Percentiles rank a stretch among this genome's conserved stretches.
These are phyloP conservation scores for Vaccinium corymbosum DNA, from an alignment of 148 eudicot genomes.

Conservation along the genomic window DNA sequence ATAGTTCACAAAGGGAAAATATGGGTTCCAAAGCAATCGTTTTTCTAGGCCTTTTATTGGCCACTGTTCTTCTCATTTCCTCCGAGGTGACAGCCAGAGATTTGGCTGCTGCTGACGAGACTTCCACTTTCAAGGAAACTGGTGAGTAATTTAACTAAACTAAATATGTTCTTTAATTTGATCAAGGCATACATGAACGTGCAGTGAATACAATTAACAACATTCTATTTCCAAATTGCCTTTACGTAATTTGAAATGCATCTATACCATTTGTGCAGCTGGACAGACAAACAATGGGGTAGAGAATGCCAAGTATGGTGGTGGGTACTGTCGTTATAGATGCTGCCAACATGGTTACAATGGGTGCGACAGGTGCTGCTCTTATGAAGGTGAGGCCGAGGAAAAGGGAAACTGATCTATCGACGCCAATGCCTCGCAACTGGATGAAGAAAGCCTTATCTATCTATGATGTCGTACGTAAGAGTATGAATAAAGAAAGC, in stretches of 20 bases:
- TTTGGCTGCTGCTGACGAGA: not conserved
- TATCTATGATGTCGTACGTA: not conserved
- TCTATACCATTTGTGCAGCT: not conserved
- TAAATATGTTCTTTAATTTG: not conserved
- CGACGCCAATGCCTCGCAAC: not conserved
- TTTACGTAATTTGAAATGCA: not conserved
- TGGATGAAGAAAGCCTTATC: not conserved
- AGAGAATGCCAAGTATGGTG: conserved; percentile 5
- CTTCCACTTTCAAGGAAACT: not conserved
- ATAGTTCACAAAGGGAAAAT: not conserved
- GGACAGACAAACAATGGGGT: not conserved
- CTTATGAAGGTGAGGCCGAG: not conserved
- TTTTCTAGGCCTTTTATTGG: conserved; percentile 23
- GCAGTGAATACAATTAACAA: not conserved
- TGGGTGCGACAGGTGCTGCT: not conserved
- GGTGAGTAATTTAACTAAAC: not conserved
- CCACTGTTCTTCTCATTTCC: conserved; percentile 19
- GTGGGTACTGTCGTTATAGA: not conserved
- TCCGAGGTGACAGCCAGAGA: conserved; percentile 27
- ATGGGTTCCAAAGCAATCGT: conserved; percentile 25
- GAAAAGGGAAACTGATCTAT: not conserved
- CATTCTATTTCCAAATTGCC: not conserved
- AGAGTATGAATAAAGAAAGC: not conserved
- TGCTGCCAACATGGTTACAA: not conserved
- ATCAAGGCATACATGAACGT: not conserved